These are phyloP conservation scores for Rhizopogon rudus DNA, from an alignment of 768 basidiomycete genomes.

Conservation along the genomic window DNA sequence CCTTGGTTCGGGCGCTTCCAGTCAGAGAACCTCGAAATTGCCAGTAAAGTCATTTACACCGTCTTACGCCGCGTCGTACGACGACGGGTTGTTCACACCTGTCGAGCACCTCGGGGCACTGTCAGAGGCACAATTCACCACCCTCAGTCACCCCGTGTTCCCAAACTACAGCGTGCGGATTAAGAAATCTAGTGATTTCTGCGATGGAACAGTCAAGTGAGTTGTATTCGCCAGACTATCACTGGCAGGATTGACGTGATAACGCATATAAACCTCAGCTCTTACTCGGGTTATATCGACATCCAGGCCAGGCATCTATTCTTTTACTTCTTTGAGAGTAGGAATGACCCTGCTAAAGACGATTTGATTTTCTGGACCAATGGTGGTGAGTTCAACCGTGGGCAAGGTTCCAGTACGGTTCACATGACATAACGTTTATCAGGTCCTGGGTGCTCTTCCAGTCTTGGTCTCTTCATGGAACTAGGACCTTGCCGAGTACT, in stretches of 20 bases:
- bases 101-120: slow-evolving; percentile 24
- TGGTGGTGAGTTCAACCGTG: slow-evolving; percentile 42
- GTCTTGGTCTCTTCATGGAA: slow-evolving; percentile 70
- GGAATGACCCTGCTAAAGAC: slow-evolving; percentile 52
- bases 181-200: slow-evolving; percentile 33
- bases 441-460: slow-evolving; percentile 50
- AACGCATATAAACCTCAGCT: slow-evolving; percentile 24
- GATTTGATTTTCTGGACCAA: slow-evolving; percentile 57
- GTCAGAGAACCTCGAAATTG: background rate
- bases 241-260: background rate
- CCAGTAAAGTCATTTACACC: slow-evolving; percentile 1
- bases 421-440: background rate
- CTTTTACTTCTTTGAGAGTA: slow-evolving; percentile 75
- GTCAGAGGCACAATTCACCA: slow-evolving; percentile 29
- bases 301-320: slow-evolving; percentile 59
- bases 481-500: slow-evolving; percentile 68
- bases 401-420: background rate
- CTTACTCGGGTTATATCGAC: slow-evolving; percentile 67
- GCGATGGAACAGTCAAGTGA: slow-evolving; percentile 36
- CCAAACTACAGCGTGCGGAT: slow-evolving; percentile 38
- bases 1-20: slow-evolving; percentile 5
- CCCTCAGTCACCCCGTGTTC: slow-evolving; percentile 38
- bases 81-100: slow-evolving; percentile 30
- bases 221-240: background rate
- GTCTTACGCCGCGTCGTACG: slow-evolving; percentile 12